phyloP scores from a whole-genome alignment of 2,329 filamentous ascomycete genomes.

The Colletotrichum salicis region DNA sequence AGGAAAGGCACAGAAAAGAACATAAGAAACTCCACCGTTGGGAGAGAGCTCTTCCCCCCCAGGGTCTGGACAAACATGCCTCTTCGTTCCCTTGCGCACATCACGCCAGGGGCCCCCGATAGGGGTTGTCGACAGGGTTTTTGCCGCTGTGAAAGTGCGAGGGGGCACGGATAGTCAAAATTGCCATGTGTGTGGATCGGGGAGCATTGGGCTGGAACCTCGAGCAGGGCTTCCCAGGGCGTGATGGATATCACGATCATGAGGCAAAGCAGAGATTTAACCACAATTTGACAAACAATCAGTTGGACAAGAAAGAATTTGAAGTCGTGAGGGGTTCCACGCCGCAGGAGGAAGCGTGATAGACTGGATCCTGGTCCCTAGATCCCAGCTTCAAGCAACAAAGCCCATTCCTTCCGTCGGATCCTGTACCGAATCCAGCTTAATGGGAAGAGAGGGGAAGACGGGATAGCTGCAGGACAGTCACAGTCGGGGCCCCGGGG shows the following conservation, averaged over 20 bases:
- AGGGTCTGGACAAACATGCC: background rate
- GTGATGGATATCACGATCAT: slow-evolving; percentile 15
- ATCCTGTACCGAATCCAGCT: slow-evolving; percentile 29
- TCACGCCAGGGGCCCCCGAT: slow-evolving; percentile 5
- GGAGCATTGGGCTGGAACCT: background rate
- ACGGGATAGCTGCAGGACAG: slow-evolving; percentile 5
- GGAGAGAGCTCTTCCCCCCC: background rate
- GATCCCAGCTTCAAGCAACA: background rate
- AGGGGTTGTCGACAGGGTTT: background rate
- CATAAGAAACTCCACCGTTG: slow-evolving; percentile 4
- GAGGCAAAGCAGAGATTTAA: slow-evolving; percentile 7
- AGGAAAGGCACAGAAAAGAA: background rate
- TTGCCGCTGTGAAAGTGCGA: background rate
- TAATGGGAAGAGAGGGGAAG: slow-evolving; percentile 11
- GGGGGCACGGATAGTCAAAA: background rate
- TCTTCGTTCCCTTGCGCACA: slow-evolving; percentile 16
- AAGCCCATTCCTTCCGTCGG: slow-evolving; percentile 14
- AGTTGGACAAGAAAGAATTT: no score
- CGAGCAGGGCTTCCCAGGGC: background rate
- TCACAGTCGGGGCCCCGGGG: slow-evolving; percentile 23
- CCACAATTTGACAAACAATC: background rate
- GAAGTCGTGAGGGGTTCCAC: background rate
- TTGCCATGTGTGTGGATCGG: background rate
- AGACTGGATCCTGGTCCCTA: slow-evolving; percentile 3
- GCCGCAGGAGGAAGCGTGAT: background rate